A percentile compares a stretch with the other conserved stretches of the same genome.
Evolutionary conservation across 768 basidiomycete genomes (phyloP).

Genomic region (Butyriboletus loyo): DNA sequence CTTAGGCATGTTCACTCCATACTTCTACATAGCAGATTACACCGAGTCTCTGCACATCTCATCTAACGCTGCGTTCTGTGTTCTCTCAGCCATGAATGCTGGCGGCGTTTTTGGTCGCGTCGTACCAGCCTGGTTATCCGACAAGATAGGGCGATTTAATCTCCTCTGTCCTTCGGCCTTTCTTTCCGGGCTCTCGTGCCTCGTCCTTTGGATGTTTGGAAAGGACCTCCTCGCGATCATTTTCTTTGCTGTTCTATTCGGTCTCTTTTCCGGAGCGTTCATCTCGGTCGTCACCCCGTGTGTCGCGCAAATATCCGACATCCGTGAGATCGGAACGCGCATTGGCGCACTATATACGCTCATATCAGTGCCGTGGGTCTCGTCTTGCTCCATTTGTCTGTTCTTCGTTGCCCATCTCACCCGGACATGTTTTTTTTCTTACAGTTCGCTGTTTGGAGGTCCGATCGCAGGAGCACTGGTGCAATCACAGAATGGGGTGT

Average conservation of each 20-base stretch:
- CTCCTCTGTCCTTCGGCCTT: slow-evolving; percentile 61
- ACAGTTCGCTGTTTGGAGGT: slow-evolving; percentile 60
- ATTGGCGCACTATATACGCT: slow-evolving; percentile 65
- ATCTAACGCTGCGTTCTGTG: slow-evolving; percentile 44
- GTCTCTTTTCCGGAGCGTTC: slow-evolving; percentile 66
- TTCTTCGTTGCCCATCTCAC: neutral
- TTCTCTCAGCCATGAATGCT: slow-evolving; percentile 66
- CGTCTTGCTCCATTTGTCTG: neutral
- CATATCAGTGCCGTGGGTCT: slow-evolving; percentile 67
- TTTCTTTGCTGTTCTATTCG: slow-evolving; percentile 55
- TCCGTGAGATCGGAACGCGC: slow-evolving; percentile 54
- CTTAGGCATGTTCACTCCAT: slow-evolving; percentile 67
- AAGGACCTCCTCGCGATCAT: slow-evolving; percentile 40
- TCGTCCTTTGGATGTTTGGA: slow-evolving; percentile 56
- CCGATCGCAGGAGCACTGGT: slow-evolving; percentile 63
- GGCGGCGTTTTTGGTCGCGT: slow-evolving; percentile 65
- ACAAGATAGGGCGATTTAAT: slow-evolving; percentile 65
- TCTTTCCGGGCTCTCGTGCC: slow-evolving; percentile 56
- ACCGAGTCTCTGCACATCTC: slow-evolving; percentile 41
- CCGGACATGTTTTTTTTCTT: neutral
- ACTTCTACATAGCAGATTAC: slow-evolving; percentile 67
- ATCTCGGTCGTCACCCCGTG: slow-evolving; percentile 67
- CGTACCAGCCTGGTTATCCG: slow-evolving; percentile 60
- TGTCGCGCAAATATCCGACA: slow-evolving; percentile 62
- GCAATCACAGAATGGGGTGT: slow-evolving; percentile 42